Percentiles rank a stretch among this genome's conserved stretches.
Evolutionary conservation across 2,329 filamentous ascomycete genomes (phyloP).

Genomic region (Chrysoporthe austroafricana): DNA sequence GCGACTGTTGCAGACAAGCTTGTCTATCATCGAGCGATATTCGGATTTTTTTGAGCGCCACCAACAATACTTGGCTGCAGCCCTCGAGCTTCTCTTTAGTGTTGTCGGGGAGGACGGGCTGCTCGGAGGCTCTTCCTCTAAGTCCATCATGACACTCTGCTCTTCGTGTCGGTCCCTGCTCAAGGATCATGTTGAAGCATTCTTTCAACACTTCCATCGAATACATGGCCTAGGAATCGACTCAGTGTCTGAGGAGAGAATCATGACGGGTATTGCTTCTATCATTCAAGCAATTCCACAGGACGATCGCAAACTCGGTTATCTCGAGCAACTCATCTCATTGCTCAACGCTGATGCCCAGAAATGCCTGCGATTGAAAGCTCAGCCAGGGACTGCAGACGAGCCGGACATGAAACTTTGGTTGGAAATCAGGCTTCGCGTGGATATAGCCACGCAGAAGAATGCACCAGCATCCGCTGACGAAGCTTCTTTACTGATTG

Average conservation of each 20-base stretch:
- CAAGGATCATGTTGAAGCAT: constrained; percentile 67
- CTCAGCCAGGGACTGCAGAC: constrained; percentile 35
- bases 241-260: constrained; percentile 70
- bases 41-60: constrained; percentile 77
- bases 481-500: constrained; percentile 54
- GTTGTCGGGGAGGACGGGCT: constrained; percentile 62
- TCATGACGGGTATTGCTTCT: constrained; percentile 74
- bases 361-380: constrained; percentile 43
- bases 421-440: constrained; percentile 25
- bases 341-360: constrained; percentile 68
- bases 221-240: constrained; percentile 59
- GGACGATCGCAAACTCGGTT: constrained; percentile 55
- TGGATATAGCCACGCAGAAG: constrained; percentile 19
- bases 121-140: constrained; percentile 71
- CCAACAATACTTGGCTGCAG: constrained; percentile 67
- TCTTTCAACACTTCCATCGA: constrained; percentile 67
- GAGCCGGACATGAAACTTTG: constrained; percentile 30
- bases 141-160: constrained; percentile 74
- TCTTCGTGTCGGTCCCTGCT: constrained; percentile 74
- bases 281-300: constrained; percentile 74
- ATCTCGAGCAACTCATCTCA: constrained; percentile 61
- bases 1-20: constrained; percentile 68
- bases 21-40: constrained; percentile 73
- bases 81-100: constrained; percentile 74
- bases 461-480: constrained; percentile 35